Base-by-base conservation (phyloP, 257 asterid species). In the Solanum pimpinellifolium region DNA sequence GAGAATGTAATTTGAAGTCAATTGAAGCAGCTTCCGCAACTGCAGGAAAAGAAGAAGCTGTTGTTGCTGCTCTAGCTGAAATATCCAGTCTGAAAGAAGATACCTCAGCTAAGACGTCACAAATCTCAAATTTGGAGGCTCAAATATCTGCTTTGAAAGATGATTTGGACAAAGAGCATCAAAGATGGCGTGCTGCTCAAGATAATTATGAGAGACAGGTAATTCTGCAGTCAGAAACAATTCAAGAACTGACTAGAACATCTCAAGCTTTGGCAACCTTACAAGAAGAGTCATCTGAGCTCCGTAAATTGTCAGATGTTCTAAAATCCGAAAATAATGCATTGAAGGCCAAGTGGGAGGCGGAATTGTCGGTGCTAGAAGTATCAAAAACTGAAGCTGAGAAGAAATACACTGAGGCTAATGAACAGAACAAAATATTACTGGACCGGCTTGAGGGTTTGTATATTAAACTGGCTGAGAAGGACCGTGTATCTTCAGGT, bases 191-290 rank as follows among this genome's bases (percentile, higher is more conserved):
- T 87, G 88, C 94, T 77, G 93, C 99, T 88, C 98, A 97, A 89
- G 93, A 92, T 84, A 97, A 97, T 86, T 97, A 97, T 86, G 98
- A 95, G 90, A 91, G 98, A 94, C 99, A 97, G 99, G 98, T 97
- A 86, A 91, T 95, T 87, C 91, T 95, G 52, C 99, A 95, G 88
- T 97, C 99, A 10, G 98, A 95, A 87, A 97, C 99, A 83, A 97
- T 97, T 91, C 98, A 97, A 89, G 99, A 97, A 90, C 89, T 97
- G 94, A 97, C 94, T 13, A 95, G 91, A 93, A 95, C 99, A 31
- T 97, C 99, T 6, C 93, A 94, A 85, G 94, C 97, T 47, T 90
- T 96, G 93, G 92, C 96, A 90, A 85, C 92, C 33, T 88, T 90
- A 16, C 98, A 95, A 86, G 94, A 88, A 70, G 98, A 94, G 90